Evolutionary conservation across 768 basidiomycete genomes (phyloP).

Genomic region (Termitomyces sp.): DNA sequence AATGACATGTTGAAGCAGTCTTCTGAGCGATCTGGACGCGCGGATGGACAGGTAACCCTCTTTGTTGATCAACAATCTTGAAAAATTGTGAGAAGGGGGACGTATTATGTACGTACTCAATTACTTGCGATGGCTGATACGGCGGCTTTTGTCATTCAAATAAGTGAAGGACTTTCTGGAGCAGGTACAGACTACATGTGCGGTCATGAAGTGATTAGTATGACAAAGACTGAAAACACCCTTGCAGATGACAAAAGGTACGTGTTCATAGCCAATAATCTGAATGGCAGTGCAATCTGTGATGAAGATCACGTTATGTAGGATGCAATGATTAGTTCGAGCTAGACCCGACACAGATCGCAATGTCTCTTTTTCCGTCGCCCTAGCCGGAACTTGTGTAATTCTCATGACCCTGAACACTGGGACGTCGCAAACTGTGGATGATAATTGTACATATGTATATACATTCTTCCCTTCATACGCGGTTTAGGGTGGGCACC

Average conservation of each 20-base stretch:
- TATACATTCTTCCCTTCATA: not conserved
- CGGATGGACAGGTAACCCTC: too few relatives aligned
- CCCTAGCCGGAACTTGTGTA: not conserved
- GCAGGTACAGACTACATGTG: not conserved
- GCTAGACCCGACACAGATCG: not conserved
- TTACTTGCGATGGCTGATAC: too few relatives aligned
- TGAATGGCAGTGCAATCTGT: not conserved
- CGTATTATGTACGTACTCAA: not conserved
- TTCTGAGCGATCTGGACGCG: not conserved
- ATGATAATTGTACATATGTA: not conserved
- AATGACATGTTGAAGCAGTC: slow-evolving; percentile 5
- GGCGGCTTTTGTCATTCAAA: too few relatives aligned
- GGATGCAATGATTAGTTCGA: not conserved
- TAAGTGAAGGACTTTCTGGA: slow-evolving; percentile 5
- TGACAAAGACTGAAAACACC: too few relatives aligned
- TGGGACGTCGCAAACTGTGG: not conserved
- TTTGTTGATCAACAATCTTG: slow-evolving; percentile 8
- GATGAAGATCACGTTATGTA: not conserved
- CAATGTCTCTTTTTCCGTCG: slow-evolving; percentile 3
- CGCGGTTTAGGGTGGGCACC: not conserved
- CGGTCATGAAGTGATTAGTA: too few relatives aligned
- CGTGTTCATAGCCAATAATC: not conserved
- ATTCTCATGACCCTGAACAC: not conserved
- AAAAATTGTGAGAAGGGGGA: slow-evolving; percentile 7
- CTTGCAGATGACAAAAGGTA: not conserved